Percentiles rank a stretch among this genome's conserved stretches.
Evolutionary conservation across 73 alveolate species (phyloP).

Genomic region (Loxodes magnus): DNA sequence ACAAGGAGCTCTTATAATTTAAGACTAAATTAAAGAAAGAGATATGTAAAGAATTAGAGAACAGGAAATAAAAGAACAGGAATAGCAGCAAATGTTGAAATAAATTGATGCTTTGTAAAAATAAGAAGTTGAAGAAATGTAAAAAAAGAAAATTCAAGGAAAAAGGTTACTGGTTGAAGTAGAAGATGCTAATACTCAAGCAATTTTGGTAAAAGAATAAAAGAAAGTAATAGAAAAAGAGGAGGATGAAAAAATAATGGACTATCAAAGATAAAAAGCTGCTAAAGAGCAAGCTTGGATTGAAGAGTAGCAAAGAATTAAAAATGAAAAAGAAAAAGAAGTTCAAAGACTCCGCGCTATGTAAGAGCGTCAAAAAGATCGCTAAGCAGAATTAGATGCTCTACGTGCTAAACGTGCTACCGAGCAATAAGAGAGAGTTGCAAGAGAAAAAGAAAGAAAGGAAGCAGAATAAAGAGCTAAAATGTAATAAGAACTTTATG

Average conservation of each 20-base stretch:
- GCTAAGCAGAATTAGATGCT: conserved; percentile 79
- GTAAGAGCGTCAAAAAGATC: conserved; percentile 76
- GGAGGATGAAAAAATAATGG: conserved; percentile 58
- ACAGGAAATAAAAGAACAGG: conserved; percentile 69
- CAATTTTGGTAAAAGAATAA: conserved; percentile 52
- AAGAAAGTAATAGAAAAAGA: conserved; percentile 59
- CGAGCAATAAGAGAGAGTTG: conserved; percentile 79
- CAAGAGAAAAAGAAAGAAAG: conserved; percentile 65
- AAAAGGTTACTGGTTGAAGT: conserved; percentile 54
- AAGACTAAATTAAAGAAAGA: conserved; percentile 75
- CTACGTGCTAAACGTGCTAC: conserved; percentile 81
- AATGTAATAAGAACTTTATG: conserved; percentile 57
- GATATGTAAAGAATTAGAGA: conserved; percentile 58
- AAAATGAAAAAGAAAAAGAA: conserved; percentile 78
- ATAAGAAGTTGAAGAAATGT: conserved; percentile 50
- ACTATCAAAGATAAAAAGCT: conserved; percentile 62
- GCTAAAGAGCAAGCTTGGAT: conserved; percentile 65
- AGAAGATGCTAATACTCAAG: conserved; percentile 52
- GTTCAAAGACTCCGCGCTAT: conserved; percentile 72
- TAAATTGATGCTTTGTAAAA: conserved; percentile 44
- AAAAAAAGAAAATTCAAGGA: conserved; percentile 37
- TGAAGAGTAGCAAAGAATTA: conserved; percentile 58
- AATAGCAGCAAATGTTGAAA: conserved; percentile 52
- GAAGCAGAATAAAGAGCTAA: conserved; percentile 56
- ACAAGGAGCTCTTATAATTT: conserved; percentile 46